Evolutionary conservation across 148 eudicot species (phyloP).

Genomic region (Rhododendron henanense): DNA sequence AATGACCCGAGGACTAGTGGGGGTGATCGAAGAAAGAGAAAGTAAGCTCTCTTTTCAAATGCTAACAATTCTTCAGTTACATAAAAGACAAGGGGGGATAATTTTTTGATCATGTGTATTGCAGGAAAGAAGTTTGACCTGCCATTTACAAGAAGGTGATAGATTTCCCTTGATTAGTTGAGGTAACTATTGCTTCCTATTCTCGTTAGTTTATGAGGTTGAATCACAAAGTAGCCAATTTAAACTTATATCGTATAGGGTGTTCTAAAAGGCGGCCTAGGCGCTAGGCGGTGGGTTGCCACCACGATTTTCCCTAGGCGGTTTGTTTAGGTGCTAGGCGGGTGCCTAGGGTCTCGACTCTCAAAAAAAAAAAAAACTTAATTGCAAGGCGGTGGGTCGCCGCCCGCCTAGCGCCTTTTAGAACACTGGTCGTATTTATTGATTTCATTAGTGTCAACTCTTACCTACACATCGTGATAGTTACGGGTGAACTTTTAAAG

Average conservation of each 20-base stretch:
- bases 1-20: slow-evolving; percentile 63
- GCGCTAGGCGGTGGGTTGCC: no score
- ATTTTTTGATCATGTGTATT: neutral
- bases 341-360: no score
- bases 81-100: neutral
- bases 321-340: no score
- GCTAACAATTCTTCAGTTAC: neutral
- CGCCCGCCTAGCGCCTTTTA: no score
- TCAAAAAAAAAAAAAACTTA: no score
- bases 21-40: slow-evolving; percentile 79
- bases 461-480: neutral
- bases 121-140: slow-evolving; percentile 24
- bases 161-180: neutral
- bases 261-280: no score
- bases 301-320: no score
- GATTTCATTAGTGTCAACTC: neutral
- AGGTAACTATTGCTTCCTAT: neutral
- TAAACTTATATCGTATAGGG: neutral
- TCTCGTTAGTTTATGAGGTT: neutral
- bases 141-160: neutral
- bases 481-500: neutral
- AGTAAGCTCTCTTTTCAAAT: slow-evolving; percentile 35
- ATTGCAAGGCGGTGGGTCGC: no score
- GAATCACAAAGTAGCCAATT: neutral
- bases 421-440: neutral